Base-by-base conservation (phyloP, 1,139 yeast species). In the Protomyces arabidopsidicola region DNA sequence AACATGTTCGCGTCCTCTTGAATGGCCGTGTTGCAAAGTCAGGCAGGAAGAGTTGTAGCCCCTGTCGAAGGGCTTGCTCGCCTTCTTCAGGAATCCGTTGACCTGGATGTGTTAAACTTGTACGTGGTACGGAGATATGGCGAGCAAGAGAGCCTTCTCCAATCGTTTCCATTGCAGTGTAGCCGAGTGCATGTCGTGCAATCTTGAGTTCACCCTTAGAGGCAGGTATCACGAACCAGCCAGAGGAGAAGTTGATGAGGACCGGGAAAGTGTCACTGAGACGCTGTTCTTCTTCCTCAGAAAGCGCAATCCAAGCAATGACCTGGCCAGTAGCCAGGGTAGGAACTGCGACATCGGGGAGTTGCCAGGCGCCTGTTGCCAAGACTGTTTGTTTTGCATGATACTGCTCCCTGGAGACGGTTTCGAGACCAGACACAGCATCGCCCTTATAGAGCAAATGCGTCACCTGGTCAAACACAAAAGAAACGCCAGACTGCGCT, bases 221-320 rank as follows among this genome's bases (percentile, higher is more conserved):
- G 6, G 81, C 81, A 3, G 81, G 80, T 70, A 80, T 79, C 3
- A 56, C 57, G 68, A 79, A 79, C 69, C 80, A 81, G 0, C 84
- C 84, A 67, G 75, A 70, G 63, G 78, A 80, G 6, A 82, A 76
- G 57, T 79, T 76, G 67, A 79, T 74, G 39, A 79, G 73, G 3
- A 80, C 79, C 1, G 83, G 83, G 55, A 76, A 73, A 31, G 71
- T 70, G 65, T 71, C 74, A 24, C 74, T 72, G 16, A 67, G 69
- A 6, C 63, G 65, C 54, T 52, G 55, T 27, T 67, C 71, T n/a
- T 56, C 69, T 24, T 68, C 68, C 2, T 55, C 42, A 2, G 70
- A 65, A n/a, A 69, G 65, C 39, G 65, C 66, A 14, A 68, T 53
- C 54, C 65, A 66, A 12, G 67, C 71, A 3, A 69, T 69, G 12